Percentiles rank a stretch among this genome's conserved stretches.
phyloP scores from a whole-genome alignment of 306 rosid species.

The Pterocarpus santalinus region DNA sequence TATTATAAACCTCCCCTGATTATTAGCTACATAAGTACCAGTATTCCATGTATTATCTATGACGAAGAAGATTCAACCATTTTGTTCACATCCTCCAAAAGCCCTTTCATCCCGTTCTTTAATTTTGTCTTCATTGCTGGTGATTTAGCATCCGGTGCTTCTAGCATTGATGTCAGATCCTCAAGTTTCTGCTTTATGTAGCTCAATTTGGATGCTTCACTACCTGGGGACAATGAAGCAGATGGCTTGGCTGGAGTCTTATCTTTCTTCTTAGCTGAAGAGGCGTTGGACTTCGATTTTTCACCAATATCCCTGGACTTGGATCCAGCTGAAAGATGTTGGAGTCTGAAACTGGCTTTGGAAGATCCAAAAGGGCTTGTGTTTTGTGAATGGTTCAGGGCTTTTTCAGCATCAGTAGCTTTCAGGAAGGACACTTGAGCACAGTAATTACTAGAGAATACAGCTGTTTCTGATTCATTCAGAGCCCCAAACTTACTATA shows the following conservation, averaged over 20 bases:
- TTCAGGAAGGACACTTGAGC: slow-evolving; percentile 63
- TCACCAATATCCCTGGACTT: slow-evolving; percentile 53
- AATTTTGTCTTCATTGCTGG: slow-evolving; percentile 53
- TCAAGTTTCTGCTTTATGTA: slow-evolving; percentile 60
- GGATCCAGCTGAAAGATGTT: slow-evolving; percentile 38
- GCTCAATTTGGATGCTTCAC: slow-evolving; percentile 54
- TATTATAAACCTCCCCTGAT: slow-evolving; percentile 49
- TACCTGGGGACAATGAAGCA: slow-evolving; percentile 40
- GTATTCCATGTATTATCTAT: slow-evolving; percentile 42
- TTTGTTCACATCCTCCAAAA: slow-evolving; percentile 67
- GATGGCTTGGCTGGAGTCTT: slow-evolving; percentile 44
- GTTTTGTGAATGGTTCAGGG: slow-evolving; percentile 59
- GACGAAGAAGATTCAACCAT: slow-evolving; percentile 60
- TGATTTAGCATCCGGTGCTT: slow-evolving; percentile 48
- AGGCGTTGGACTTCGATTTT: slow-evolving; percentile 39
- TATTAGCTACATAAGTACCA: slow-evolving; percentile 41
- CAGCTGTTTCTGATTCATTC: slow-evolving; percentile 60
- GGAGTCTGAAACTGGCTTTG: slow-evolving; percentile 57
- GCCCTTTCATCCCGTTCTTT: slow-evolving; percentile 61
- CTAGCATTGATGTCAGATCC: slow-evolving; percentile 63
- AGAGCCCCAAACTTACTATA: slow-evolving; percentile 67
- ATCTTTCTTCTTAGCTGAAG: slow-evolving; percentile 44
- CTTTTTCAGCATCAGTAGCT: slow-evolving; percentile 69
- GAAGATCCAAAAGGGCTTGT: slow-evolving; percentile 61
- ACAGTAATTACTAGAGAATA: slow-evolving; percentile 52